Evolutionary conservation across 2,329 filamentous ascomycete species (phyloP), one percentile per base, ranked within the genome.

Genomic region (Graphiopsis chlorocephala): DNA sequence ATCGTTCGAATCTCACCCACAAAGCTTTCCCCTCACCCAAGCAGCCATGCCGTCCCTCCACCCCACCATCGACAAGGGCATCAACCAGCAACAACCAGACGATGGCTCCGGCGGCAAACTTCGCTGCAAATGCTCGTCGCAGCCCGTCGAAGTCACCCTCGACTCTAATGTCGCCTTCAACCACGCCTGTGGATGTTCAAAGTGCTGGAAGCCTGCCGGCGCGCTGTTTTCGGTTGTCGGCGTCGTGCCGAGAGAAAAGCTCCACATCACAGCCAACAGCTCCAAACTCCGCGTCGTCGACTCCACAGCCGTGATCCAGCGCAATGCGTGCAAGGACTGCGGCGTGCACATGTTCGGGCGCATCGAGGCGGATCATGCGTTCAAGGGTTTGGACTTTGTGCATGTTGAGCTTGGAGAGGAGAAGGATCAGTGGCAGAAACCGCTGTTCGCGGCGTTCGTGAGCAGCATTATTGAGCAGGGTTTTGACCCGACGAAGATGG

Each of bases 171-270:
- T 90, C 64, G 78, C 82, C 1, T 87, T 90, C 80, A 90, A 90
- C 80, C 88, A 90, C 77, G 87, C 86, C 63, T 90, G 88, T 77
- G 88, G 88, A 67, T 90, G 88, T 78, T 89, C 86, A 63, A 88
- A 90, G 76, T 90, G 88, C 83, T 90, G 87, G 87, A 90, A 90
- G 76, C 88, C 88, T 5, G 65, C 76, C 2, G 85, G 85, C 31
- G 81, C 86, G 0, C 82, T 90, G 66, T 90, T 90, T 81, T 85
- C 85, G 66, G 72, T 90, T 69, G 82, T 90, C 56, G 87, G 78
- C 65, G 88, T 90, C 61, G 77, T 90, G 2, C 83, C 88, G 6
- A 74, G 76, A 8, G 82, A 84, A 60, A 80, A 85, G 60, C 67
- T 90, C 56, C 71, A 72, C 23, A 84, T 90, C 20, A 85, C 85